Evolutionary conservation across 2,329 filamentous ascomycete genomes (phyloP).

Genomic region (Ciborinia camelliae): DNA sequence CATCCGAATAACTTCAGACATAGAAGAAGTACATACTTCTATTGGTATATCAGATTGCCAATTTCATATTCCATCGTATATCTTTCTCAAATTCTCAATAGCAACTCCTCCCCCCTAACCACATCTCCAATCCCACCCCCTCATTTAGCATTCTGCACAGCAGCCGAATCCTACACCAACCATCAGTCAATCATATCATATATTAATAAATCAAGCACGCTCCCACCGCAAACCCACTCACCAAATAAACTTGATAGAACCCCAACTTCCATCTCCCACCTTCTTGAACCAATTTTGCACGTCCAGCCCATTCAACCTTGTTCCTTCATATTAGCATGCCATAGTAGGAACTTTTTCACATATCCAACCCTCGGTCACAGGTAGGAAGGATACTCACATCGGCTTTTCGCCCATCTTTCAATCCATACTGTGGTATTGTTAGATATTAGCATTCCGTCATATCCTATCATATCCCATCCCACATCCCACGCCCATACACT

Average conservation of each 20-base stretch:
- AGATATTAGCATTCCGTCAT: neutral
- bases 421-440: slow-evolving; percentile 39
- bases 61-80: neutral
- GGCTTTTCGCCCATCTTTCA: slow-evolving; percentile 46
- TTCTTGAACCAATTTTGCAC: slow-evolving; percentile 31
- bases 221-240: too few relatives aligned
- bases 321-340: too few relatives aligned
- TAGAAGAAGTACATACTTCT: neutral
- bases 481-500: too few relatives aligned
- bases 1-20: neutral
- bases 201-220: too few relatives aligned
- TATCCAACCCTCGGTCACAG: too few relatives aligned
- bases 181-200: neutral
- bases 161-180: slow-evolving; percentile 17
- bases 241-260: slow-evolving; percentile 35
- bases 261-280: slow-evolving; percentile 32
- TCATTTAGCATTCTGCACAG: slow-evolving; percentile 16
- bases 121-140: too few relatives aligned
- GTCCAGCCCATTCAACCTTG: slow-evolving; percentile 35
- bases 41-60: neutral
- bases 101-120: too few relatives aligned
- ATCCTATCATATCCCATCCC: too few relatives aligned
- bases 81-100: too few relatives aligned
- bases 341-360: too few relatives aligned
- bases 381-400: slow-evolving; percentile 23